These are phyloP conservation scores for Fragosphaeria purpurea DNA, from an alignment of 2,329 filamentous ascomycete genomes.

Conservation along the genomic window DNA sequence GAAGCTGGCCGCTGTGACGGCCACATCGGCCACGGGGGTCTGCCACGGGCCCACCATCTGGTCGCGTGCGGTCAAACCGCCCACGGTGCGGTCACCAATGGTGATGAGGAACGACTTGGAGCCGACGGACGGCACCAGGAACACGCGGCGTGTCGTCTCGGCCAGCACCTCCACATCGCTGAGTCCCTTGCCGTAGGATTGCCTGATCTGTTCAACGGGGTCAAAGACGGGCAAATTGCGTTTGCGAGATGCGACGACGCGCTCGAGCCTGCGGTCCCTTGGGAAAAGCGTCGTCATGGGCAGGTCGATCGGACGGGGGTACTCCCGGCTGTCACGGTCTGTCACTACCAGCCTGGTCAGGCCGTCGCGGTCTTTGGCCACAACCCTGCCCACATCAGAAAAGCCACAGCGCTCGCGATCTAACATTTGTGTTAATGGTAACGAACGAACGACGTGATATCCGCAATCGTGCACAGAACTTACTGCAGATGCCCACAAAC, in stretches of 20 bases:
- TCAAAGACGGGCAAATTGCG: conserved; percentile 63
- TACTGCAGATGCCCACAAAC: conserved; percentile 57
- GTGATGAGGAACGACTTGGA: conserved; percentile 97
- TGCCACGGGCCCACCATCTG: conserved; percentile 98
- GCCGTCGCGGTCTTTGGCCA: conserved; percentile 49
- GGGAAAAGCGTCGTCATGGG: conserved; percentile 85
- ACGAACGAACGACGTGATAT: no score
- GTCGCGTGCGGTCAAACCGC: conserved; percentile 77
- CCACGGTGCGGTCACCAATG: conserved; percentile 86
- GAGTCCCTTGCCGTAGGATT: conserved; percentile 47
- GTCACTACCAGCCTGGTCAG: conserved; percentile 67
- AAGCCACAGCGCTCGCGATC: conserved; percentile 83
- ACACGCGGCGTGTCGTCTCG: conserved; percentile 69
- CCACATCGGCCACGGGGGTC: conserved; percentile 84
- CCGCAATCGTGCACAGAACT: conserved; percentile 15
- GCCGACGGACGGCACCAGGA: conserved; percentile 80
- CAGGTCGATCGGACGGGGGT: conserved; percentile 74
- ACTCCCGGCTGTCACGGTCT: conserved; percentile 65
- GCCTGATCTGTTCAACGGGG: conserved; percentile 51
- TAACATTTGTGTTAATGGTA: conserved; percentile 12
- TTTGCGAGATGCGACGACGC: conserved; percentile 61
- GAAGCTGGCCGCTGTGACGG: conserved; percentile 79
- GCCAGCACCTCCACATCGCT: conserved; percentile 42
- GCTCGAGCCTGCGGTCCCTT: conserved; percentile 71
- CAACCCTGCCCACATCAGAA: conserved; percentile 77